Base-by-base conservation (phyloP, 331 rosid genomes). In the Rhamnella rubrinervis region DNA sequence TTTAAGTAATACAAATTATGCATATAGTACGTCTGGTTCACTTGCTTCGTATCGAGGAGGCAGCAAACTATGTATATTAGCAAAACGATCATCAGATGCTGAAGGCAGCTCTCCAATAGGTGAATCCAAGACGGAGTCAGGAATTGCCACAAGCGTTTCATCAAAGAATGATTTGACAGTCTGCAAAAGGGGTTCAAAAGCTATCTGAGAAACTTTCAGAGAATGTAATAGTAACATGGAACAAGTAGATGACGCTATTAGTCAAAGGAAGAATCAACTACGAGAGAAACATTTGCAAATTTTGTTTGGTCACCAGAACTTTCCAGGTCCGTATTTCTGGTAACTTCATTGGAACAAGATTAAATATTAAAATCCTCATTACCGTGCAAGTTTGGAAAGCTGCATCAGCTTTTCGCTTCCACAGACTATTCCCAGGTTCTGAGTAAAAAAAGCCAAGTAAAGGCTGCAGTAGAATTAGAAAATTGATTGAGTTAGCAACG, bases 361-460 rank as follows among this genome's bases (percentile, higher is more conserved):
- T 16, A 18, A 21, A 53, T 53, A 53, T 19, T 18, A 53, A 21
- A 21, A 53, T 18, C 19, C n/a, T 10, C 21, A 21, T 21, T 88
- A 93, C 98, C 87, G 76, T 84, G 91, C 92, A 91, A 73, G 65
- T 70, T 58, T 60, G 75, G 75, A 93, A 91, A 75, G 96, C 97
- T 40, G 92, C 87, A 72, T 93, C 97, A 11, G 95, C 97, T 63
- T 93, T 93, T 71, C 97, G 97, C 84, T 93, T 93, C 98, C 98
- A 93, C 40, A 84, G 83, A 55, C 96, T 85, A 78, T 91, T 93
- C 65, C 98, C 97, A 40, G 96, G 91, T 46, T 82, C 92, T 0
- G 91, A 66, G 68, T 91, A 75, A 85, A 93, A 93, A 58, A 91
- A 71, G 76, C 84, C 56, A 71, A 93, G 86, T 75, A 93, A 76